Evolutionary conservation across 2,329 filamentous ascomycete species (phyloP).

Genomic region (Neofusicoccum umdonicola): DNA sequence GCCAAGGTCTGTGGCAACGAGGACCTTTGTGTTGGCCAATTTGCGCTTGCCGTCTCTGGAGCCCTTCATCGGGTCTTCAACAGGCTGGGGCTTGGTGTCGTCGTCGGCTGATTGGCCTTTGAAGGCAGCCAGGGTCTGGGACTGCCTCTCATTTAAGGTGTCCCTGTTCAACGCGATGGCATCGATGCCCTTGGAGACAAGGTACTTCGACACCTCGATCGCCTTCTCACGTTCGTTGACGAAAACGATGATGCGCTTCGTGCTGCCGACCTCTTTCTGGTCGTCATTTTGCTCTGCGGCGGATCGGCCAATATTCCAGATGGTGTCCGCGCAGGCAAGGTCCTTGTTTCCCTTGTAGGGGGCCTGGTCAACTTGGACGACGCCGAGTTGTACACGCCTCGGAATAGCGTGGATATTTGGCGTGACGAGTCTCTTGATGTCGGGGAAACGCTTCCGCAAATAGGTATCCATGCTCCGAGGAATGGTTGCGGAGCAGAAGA

Average conservation of each 20-base stretch:
- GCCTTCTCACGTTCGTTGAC: slow-evolving; percentile 95
- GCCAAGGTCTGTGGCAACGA: slow-evolving; percentile 91
- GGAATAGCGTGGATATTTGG: slow-evolving; percentile 96
- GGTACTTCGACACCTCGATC: slow-evolving; percentile 73
- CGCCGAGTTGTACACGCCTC: slow-evolving; percentile 86
- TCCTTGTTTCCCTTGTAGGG: slow-evolving; percentile 91
- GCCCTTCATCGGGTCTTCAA: not conserved
- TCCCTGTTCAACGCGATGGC: slow-evolving; percentile 83
- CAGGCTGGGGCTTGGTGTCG: slow-evolving; percentile 1
- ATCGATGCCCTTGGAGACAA: slow-evolving; percentile 82
- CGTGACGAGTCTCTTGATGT: slow-evolving; percentile 82
- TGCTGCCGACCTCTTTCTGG: slow-evolving; percentile 53
- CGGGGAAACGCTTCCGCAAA: slow-evolving; percentile 76
- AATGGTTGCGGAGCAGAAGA: slow-evolving; percentile 95
- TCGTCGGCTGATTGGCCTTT: slow-evolving; percentile 46
- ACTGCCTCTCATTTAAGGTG: slow-evolving; percentile 72
- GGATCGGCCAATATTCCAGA: slow-evolving; percentile 89
- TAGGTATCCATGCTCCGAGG: slow-evolving; percentile 83
- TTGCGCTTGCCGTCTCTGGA: not conserved
- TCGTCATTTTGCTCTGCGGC: slow-evolving; percentile 42
- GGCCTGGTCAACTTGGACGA: slow-evolving; percentile 88
- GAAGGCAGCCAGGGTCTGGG: slow-evolving; percentile 74
- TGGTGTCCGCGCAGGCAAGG: slow-evolving; percentile 89
- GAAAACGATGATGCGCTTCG: slow-evolving; percentile 89
- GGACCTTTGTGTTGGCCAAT: slow-evolving; percentile 65